Conservation (phyloP, 2,329 filamentous ascomycete species). For the Verticillium albo-atrum region DNA sequence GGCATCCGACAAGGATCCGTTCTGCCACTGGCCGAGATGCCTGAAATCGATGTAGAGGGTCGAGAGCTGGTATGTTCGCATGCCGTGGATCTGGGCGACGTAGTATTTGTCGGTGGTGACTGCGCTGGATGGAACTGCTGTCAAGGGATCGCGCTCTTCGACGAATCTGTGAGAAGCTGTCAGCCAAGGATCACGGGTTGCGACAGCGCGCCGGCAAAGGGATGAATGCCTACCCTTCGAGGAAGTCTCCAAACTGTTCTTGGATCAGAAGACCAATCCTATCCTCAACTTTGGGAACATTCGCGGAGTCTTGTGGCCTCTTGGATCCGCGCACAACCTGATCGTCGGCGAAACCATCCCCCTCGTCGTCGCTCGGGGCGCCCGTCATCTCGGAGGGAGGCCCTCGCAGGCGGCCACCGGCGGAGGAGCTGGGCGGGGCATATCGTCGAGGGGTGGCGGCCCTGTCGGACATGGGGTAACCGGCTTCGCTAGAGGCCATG, state of each 20-base stretch:
- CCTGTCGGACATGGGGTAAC: conserved; percentile 53
- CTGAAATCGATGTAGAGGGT: conserved; percentile 85
- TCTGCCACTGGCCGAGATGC: conserved; percentile 73
- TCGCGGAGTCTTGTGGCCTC: conserved; percentile 40
- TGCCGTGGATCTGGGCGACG: conserved; percentile 74
- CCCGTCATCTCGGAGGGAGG: conserved; percentile 61
- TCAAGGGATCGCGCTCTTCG: conserved; percentile 62
- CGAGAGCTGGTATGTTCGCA: conserved; percentile 70
- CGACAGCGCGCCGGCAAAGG: conserved; percentile 1
- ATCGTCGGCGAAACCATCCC: conserved; percentile 60
- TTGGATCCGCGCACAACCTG: conserved; percentile 48
- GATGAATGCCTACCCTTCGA: conserved; percentile 58
- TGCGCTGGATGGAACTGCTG: conserved; percentile 62
- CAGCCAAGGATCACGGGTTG: neutral
- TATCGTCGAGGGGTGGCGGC: conserved; percentile 38
- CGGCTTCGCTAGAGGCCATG: conserved; percentile 54
- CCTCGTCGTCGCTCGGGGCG: conserved; percentile 58
- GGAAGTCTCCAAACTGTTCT: conserved; percentile 72
- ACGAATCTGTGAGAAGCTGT: conserved; percentile 45
- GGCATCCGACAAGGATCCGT: conserved; percentile 77
- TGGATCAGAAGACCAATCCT: conserved; percentile 70
- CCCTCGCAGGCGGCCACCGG: conserved; percentile 47
- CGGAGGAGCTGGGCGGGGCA: conserved; percentile 43
- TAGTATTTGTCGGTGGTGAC: conserved; percentile 79
- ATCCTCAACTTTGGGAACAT: conserved; percentile 70